Base-by-base conservation (phyloP, 106 monocot genomes). In the Hemerocallis citrina region DNA sequence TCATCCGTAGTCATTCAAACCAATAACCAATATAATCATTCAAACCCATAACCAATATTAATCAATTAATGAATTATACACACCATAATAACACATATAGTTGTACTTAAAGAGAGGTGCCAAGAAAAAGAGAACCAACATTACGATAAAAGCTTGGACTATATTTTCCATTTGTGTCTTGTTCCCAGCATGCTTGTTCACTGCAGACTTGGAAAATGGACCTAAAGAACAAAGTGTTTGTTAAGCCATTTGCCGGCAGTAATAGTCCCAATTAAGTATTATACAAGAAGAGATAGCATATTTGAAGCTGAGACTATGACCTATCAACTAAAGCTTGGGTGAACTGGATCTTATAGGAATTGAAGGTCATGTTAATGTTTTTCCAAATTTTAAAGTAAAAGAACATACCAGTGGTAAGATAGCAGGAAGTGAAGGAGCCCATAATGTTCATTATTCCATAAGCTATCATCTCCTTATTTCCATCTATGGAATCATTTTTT, bases 401-500 rank as follows among this genome's bases (percentile, higher is more conserved):
- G n/a, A n/a, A 12, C 43, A 62, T 52, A 87, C 86, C 86, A 33
- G 82, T 79, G 8, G 87, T 82, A 9, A 87, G 73, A 72, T 81
- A 82, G 71, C 92, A 86, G 1, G 92, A 92, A 62, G 77, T 77
- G 31, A 79, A 77, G 35, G 92, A 92, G 12, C 92, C 92, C 52
- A 49, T 62, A 16, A 92, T 75, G 67, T 92, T 86, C 92, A 92
- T 86, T 15, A 80, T 61, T 16, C 92, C 92, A 55, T 75, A 92
- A 9, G 92, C 92, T 40, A 86, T 75, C 86, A 92, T 86, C 72
- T 92, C 92, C 52, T 92, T 86, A 62, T 92, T 92, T 19, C 83
- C 92, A 62, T 92, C 92, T 27, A 75, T 70, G 11, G 80, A 74
- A 30, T 92, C 75, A 42, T 85, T 77, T 32, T 74, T 79, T 34